Evolutionary conservation across 768 basidiomycete genomes (phyloP), one percentile per base, ranked within the genome.

Genomic region (Naganishia friedmannii): DNA sequence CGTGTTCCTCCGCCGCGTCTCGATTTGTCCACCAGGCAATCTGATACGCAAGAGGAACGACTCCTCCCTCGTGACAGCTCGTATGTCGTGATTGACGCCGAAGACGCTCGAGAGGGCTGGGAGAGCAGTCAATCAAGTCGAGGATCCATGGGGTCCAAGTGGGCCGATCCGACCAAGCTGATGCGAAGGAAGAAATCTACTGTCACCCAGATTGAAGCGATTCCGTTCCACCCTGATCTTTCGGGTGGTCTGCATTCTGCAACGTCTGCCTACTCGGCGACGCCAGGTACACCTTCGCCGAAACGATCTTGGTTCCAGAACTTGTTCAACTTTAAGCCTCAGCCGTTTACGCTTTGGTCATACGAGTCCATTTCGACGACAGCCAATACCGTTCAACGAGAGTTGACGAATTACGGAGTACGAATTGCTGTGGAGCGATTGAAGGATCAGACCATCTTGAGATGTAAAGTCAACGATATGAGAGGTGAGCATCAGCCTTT

Each of bases 241-340:
- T 63, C 60, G 15, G 60, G 60, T 26, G 60, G 60, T n/a, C 39
- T 63, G 60, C 60, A 63, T 26, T 63, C 60, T 9, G 60, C 60
- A 31, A 63, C 60, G 8, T 63, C 60, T 23, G 60, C 34, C 77
- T 45, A 68, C 65, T 55, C 71, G 7, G 7, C 42, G 67, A 70
- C 70, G 37, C 34, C 58, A 32, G 46, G 53, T 68, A 53, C 70
- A 67, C 31, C 57, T 73, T 46, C 74, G 71, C 86, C 87, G 21
- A 88, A 85, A 81, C 86, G 87, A 72, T 86, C 85, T 63, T 98
- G 94, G 95, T 86, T 99, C 72, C 87, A 88, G 53, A 90, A 88
- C 75, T 85, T 96, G 51, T 94, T 97, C 86, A 90, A 87, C 78
- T 88, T 92, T 83, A 91, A 89, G 76, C 87, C 90, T 13, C 65